A percentile compares a stretch with the other conserved stretches of the same genome.
Evolutionary conservation across 805 yeast genomes (phyloP).

Genomic region (Schwanniomyces vanrijiae): DNA sequence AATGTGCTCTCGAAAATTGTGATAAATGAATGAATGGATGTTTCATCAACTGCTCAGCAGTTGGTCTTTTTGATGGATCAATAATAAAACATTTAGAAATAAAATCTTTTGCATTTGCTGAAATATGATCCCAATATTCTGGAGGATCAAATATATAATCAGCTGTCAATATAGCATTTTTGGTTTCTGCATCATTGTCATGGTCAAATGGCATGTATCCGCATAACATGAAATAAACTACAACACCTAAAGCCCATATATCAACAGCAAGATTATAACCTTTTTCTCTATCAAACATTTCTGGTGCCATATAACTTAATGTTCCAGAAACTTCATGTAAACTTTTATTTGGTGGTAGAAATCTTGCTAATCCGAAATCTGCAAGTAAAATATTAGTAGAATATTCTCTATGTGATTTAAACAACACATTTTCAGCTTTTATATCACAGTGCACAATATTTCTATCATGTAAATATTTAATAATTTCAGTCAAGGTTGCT

Average conservation of each 20-base stretch:
- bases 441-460: conserved; percentile 69
- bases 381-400: conserved; percentile 47
- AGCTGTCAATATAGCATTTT: conserved; percentile 57
- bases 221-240: conserved; percentile 65
- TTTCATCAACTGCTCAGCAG: conserved; percentile 41
- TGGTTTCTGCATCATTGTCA: conserved; percentile 66
- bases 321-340: conserved; percentile 62
- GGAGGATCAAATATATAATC: conserved; percentile 65
- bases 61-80: conserved; percentile 46
- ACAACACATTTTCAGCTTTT: conserved; percentile 70
- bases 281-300: conserved; percentile 46
- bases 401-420: conserved; percentile 35
- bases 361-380: conserved; percentile 65
- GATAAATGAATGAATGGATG: conserved; percentile 40
- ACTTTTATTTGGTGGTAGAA: conserved; percentile 32
- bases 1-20: neutral
- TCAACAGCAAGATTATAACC: conserved; percentile 66
- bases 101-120: conserved; percentile 57
- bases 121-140: conserved; percentile 53
- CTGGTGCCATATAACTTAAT: conserved; percentile 76
- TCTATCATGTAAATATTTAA: conserved; percentile 56
- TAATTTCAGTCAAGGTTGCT: conserved; percentile 51
- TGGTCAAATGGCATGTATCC: conserved; percentile 82
- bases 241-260: conserved; percentile 76
- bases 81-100: conserved; percentile 51